A percentile compares a stretch with the other conserved stretches of the same genome.
Evolutionary conservation across 1,284 basidiomycete species (phyloP).

Genomic region (Lentinula novae-zelandiae): DNA sequence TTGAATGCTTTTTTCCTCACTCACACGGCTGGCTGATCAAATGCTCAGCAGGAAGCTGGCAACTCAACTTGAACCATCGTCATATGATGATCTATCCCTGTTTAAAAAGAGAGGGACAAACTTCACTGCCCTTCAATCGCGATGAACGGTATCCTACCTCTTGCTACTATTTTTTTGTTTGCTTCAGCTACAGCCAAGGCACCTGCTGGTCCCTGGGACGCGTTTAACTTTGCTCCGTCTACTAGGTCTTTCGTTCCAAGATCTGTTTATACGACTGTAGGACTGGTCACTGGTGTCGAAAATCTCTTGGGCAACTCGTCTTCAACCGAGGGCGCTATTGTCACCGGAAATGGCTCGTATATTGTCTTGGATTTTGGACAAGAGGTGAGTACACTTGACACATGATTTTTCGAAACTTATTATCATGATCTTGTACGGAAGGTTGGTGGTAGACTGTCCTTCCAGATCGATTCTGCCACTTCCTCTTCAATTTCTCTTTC

Average conservation of each 20-base stretch:
- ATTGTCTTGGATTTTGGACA: conserved; percentile 43
- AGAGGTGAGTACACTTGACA: conserved; percentile 29
- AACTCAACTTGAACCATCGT: neutral
- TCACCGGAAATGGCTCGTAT: conserved; percentile 36
- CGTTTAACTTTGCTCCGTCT: conserved; percentile 42
- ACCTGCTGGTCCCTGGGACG: conserved; percentile 43
- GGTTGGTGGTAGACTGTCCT: conserved; percentile 44
- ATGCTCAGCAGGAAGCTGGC: neutral
- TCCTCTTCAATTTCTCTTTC: conserved; percentile 37
- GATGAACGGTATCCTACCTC: neutral
- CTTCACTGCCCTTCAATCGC: neutral
- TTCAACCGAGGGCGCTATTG: conserved; percentile 21
- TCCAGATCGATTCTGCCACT: conserved; percentile 31
- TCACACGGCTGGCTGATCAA: neutral
- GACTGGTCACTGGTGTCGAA: conserved; percentile 28
- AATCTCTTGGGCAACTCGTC: conserved; percentile 23
- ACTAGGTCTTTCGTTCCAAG: conserved; percentile 34
- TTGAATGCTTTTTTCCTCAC: neutral
- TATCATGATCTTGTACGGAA: conserved; percentile 15
- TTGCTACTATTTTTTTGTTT: neutral
- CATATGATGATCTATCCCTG: neutral
- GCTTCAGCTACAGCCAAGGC: conserved; percentile 17
- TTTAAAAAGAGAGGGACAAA: neutral
- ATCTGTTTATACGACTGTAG: conserved; percentile 29
- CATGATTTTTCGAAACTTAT: neutral